These are phyloP conservation scores for Solanum chiquidenum DNA, from an alignment of 257 asterid genomes.

Conservation along the genomic window DNA sequence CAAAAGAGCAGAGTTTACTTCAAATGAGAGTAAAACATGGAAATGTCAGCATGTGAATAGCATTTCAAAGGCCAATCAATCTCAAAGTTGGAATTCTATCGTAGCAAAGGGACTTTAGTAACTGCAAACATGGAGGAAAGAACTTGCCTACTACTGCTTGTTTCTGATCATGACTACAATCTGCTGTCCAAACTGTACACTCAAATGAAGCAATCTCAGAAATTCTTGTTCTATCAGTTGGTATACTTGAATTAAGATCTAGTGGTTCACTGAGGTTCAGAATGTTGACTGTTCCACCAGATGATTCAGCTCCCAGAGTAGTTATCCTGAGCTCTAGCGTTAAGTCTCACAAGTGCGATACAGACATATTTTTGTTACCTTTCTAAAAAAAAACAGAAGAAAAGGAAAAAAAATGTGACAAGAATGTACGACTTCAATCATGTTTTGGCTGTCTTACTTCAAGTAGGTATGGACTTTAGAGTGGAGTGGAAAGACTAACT, in stretches of 20 bases:
- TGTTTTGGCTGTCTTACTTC: not conserved
- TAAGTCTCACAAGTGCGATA: conserved; percentile 18
- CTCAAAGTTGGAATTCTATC: not conserved
- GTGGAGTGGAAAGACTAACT: not conserved
- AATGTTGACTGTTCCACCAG: conserved; percentile 61
- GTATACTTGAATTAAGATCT: conserved; percentile 15
- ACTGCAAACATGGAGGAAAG: not conserved
- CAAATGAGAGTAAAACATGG: not conserved
- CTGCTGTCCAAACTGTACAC: conserved; percentile 76
- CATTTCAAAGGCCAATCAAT: not conserved
- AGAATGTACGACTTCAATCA: not conserved
- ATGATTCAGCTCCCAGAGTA: conserved; percentile 65
- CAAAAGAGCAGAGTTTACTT: not conserved
- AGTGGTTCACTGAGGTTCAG: conserved; percentile 53
- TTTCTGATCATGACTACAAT: conserved; percentile 46
- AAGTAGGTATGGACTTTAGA: not conserved
- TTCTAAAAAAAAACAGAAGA: not conserved
- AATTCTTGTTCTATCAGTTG: conserved; percentile 10
- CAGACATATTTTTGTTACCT: not conserved
- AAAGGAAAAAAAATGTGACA: not conserved
- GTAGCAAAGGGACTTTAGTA: not conserved
- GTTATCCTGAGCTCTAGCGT: conserved; percentile 51
- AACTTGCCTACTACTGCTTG: conserved; percentile 62
- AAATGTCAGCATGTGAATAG: not conserved
- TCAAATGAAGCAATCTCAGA: conserved; percentile 34